Evolutionary conservation across 768 basidiomycete genomes (phyloP).

Genomic region (Mycena belliarum): DNA sequence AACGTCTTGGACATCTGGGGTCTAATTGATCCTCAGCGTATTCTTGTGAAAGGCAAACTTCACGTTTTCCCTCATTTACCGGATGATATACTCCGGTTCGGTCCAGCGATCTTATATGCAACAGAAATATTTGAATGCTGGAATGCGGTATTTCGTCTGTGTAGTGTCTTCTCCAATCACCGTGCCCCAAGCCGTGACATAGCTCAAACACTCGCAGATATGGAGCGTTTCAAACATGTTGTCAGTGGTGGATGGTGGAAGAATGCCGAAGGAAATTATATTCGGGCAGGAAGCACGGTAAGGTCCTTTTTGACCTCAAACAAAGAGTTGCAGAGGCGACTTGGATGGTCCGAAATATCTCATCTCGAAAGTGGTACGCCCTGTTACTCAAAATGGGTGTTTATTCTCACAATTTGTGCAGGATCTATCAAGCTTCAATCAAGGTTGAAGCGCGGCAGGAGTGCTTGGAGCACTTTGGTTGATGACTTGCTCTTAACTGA

Average conservation of each 20-base stretch:
- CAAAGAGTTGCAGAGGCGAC: too few relatives aligned
- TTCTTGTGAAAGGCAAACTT: slow-evolving; percentile 12
- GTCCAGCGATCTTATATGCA: neutral
- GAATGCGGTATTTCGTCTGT: neutral
- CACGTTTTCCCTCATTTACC: neutral
- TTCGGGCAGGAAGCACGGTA: too few relatives aligned
- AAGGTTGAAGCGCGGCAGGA: too few relatives aligned
- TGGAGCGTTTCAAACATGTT: slow-evolving; percentile 6
- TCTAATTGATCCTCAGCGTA: slow-evolving; percentile 25
- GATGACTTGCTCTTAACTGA: too few relatives aligned
- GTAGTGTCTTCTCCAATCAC: slow-evolving; percentile 1
- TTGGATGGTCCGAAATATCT: too few relatives aligned
- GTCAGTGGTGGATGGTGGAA: slow-evolving; percentile 11
- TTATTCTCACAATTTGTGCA: too few relatives aligned
- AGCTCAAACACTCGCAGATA: neutral
- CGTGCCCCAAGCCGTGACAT: slow-evolving; percentile 2
- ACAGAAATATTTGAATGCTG: slow-evolving; percentile 10
- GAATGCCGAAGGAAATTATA: too few relatives aligned
- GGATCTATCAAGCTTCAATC: too few relatives aligned
- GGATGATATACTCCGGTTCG: neutral
- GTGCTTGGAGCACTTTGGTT: too few relatives aligned
- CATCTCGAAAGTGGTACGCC: too few relatives aligned
- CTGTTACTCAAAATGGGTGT: too few relatives aligned
- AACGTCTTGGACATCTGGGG: slow-evolving; percentile 18
- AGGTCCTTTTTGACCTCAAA: too few relatives aligned